A percentile compares a stretch with the other conserved stretches of the same genome.
Evolutionary conservation across 768 basidiomycete species (phyloP).

Genomic region (Suillus cothurnatus): DNA sequence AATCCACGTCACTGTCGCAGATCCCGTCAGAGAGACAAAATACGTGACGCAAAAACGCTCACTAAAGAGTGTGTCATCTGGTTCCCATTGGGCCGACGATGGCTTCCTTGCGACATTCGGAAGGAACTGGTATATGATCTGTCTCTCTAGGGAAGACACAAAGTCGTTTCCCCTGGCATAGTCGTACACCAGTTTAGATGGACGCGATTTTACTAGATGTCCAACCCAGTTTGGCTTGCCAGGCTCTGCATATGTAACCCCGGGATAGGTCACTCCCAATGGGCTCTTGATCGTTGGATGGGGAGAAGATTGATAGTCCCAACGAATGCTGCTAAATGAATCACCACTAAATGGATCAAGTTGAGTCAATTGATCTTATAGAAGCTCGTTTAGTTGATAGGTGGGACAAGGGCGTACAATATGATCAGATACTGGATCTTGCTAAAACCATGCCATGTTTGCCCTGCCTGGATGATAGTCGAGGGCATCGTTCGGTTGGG

Average conservation of each 20-base stretch:
- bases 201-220: slow-evolving; percentile 46
- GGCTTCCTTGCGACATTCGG: slow-evolving; percentile 39
- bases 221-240: slow-evolving; percentile 65
- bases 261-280: slow-evolving; percentile 53
- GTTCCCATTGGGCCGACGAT: slow-evolving; percentile 43
- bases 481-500: slow-evolving; percentile 11
- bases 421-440: slow-evolving; percentile 47
- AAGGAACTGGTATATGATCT: slow-evolving; percentile 44
- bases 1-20: slow-evolving; percentile 57
- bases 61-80: slow-evolving; percentile 50
- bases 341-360: slow-evolving; percentile 52
- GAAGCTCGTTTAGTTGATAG: neutral
- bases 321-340: slow-evolving; percentile 47
- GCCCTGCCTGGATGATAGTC: slow-evolving; percentile 15
- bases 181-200: slow-evolving; percentile 53
- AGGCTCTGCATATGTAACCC: slow-evolving; percentile 41
- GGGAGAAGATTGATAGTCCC: slow-evolving; percentile 16
- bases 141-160: slow-evolving; percentile 42
- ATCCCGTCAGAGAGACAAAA: neutral
- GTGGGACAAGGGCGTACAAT: slow-evolving; percentile 45
- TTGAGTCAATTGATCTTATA: neutral
- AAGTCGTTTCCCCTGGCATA: slow-evolving; percentile 58
- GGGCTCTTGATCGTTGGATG: slow-evolving; percentile 45
- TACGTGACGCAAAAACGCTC: slow-evolving; percentile 14
- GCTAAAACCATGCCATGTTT: slow-evolving; percentile 46